These are phyloP conservation scores for Eimeria brunetti DNA, from an alignment of 169 alveolate genomes.

Conservation along the genomic window DNA sequence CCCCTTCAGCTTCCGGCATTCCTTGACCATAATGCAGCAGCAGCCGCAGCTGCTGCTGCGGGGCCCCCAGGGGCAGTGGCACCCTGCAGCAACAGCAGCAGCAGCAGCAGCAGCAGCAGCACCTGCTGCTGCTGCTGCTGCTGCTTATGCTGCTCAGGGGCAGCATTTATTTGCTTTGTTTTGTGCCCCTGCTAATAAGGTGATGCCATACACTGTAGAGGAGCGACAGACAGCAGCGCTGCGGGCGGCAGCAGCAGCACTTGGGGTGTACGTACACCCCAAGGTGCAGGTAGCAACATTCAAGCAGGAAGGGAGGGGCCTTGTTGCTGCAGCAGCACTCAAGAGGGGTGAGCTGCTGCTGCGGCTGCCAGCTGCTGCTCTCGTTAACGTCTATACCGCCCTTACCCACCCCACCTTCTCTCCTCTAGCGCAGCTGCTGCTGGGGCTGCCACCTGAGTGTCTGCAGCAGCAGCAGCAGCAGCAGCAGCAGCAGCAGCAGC, in stretches of 20 bases:
- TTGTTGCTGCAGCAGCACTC: slow-evolving; percentile 26
- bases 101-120: background rate
- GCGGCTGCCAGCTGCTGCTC: slow-evolving; percentile 53
- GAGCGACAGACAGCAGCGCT: background rate
- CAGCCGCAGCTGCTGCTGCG: background rate
- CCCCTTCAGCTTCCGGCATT: slow-evolving; percentile 48
- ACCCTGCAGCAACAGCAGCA: too few relatives aligned
- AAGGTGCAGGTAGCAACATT: slow-evolving; percentile 34
- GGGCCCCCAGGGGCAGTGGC: background rate
- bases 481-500: background rate
- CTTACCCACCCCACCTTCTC: slow-evolving; percentile 60
- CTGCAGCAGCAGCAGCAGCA: slow-evolving; percentile 7
- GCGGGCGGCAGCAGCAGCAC: slow-evolving; percentile 39
- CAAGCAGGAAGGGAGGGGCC: slow-evolving; percentile 65
- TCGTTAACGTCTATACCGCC: slow-evolving; percentile 58
- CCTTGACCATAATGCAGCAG: slow-evolving; percentile 32
- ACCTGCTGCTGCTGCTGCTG: background rate
- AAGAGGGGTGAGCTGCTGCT: slow-evolving; percentile 56
- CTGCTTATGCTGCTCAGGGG: slow-evolving; percentile 19
- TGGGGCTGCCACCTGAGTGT: slow-evolving; percentile 46
- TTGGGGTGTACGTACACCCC: slow-evolving; percentile 71
- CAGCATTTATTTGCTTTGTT: slow-evolving; percentile 41
- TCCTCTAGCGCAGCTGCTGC: slow-evolving; percentile 48
- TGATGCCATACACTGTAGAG: slow-evolving; percentile 1
- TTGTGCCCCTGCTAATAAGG: slow-evolving; percentile 36